Evolutionary conservation across 352 stramenopile species (phyloP), one percentile per base, ranked within the genome.

Genomic region (Thalassiosira livingstoniorum): DNA sequence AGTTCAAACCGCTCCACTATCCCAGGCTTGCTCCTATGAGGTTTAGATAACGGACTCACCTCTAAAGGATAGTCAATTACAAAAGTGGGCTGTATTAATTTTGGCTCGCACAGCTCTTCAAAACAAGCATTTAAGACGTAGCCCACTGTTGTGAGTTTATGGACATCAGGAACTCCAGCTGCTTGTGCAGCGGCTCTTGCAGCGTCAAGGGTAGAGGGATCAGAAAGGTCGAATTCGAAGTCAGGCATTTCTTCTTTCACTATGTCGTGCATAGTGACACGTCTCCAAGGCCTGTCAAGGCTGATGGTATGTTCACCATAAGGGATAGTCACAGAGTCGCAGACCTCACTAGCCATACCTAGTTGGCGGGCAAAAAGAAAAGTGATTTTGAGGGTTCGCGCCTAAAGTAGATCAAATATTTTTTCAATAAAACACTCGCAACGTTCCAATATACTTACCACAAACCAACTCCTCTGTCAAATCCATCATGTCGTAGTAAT

Each of bases 1-100:
- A 99, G 91, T 92, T 99, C 98, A 83, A 99, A 99, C 67, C 98
- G 94, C 88, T 99, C 97, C 18, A 97, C 97, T 61, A 99, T 91
- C 4, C 95, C 97, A 1, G 92, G 86, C 75, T 97, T 97, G 68
- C 91, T 93, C 60, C 96, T 92, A 92, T 99, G 97, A 67, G 97
- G 97, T 95, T 99, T 99, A 68, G 97, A 96, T 61, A 99, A 89
- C n/a, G 97, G 97, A 82, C 95, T 98, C n/a, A 96, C 97, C 92
- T 98, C 98, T n/a, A 98, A 93, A 0, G 98, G 98, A 85, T 99
- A 98, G 89, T 99, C 97, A 87, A 97, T 98, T 47, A 99, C 97
- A 89, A 99, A 99, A 34, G 98, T 99, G 25, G 98, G 98, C 91
- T 98, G 98, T 57, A 96, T 94, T 37, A 96, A 86, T 76, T 94